Base-by-base conservation (phyloP, 129 eudicot genomes). In the Flaveria robusta region DNA sequence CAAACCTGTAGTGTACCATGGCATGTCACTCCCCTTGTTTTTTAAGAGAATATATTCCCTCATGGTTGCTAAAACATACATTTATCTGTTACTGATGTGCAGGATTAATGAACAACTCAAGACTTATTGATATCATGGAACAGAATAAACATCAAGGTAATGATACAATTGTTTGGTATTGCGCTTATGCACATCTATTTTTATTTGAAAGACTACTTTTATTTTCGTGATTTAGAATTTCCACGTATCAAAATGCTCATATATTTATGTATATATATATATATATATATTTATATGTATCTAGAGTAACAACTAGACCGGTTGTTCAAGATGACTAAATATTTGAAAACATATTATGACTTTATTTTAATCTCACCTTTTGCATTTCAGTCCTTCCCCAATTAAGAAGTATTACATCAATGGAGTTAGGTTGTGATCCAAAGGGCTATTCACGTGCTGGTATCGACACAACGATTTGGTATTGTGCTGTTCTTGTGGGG, bases 361-460 rank as follows among this genome's bases (percentile, higher is more conserved):
- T 18, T 72, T 8, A 31, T 55, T 55, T 83, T 84, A 46, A 81
- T 77, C 22, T 13, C n/a, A 50, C 9, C 66, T 31, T 27, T 43
- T 80, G 50, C 15, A 81, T 63, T 85, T 72, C 85, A 95, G 99
- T 81, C 79, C 99, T 95, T 81, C 96, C 99, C 26, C 97, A 91
- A 50, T 86, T 95, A 80, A 86, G 97, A 86, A 95, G 87, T 63
- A 77, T 85, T 78, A 91, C 99, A 75, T 79, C 99, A 7, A 81
- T 70, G 94, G 99, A 91, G 78, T 72, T 95, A 78, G 97, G 97
- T 41, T 95, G 99, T 71, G 94, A 89, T 91, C 84, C 93, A 22
- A 81, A 86, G 52, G 99, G 99, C 74, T 82, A n/a, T n/a, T 91
- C 97, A 19, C 94, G 99, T 77, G 92, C 94, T 54, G 97, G 97